phyloP scores from a whole-genome alignment of 768 basidiomycete genomes.

The Boletus rubroflammeus region DNA sequence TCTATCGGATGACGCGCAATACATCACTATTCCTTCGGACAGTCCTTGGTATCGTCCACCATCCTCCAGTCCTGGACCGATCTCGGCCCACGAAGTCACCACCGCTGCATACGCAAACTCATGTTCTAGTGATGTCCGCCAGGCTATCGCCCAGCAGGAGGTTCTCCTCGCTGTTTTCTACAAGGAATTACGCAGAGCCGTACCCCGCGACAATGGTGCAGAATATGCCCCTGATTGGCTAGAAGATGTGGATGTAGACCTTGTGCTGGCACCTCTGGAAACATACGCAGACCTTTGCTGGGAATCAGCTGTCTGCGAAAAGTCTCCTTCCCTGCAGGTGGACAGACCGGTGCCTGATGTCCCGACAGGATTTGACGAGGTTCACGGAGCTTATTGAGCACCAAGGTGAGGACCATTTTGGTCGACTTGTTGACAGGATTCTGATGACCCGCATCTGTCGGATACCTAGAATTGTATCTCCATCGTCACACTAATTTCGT shows the following conservation, averaged over 20 bases:
- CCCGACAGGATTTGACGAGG: slow-evolving; percentile 28
- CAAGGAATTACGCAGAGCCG: slow-evolving; percentile 24
- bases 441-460: neutral
- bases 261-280: slow-evolving; percentile 27
- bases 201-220: slow-evolving; percentile 11
- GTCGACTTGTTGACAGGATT: neutral
- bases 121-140: slow-evolving; percentile 33
- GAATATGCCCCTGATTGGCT: slow-evolving; percentile 27
- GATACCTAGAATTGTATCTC: neutral
- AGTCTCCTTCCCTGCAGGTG: neutral
- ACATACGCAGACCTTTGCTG: slow-evolving; percentile 31
- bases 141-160: slow-evolving; percentile 32
- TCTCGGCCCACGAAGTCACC: slow-evolving; percentile 17
- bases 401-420: slow-evolving; percentile 3
- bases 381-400: slow-evolving; percentile 13
- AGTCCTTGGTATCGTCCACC: slow-evolving; percentile 39
- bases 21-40: slow-evolving; percentile 37
- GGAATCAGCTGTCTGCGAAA: slow-evolving; percentile 25
- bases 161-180: slow-evolving; percentile 33
- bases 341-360: slow-evolving; percentile 25
- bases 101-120: slow-evolving; percentile 21
- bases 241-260: slow-evolving; percentile 26
- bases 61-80: slow-evolving; percentile 26
- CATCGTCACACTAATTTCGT: slow-evolving; percentile 3
- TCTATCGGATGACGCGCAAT: slow-evolving; percentile 33